Evolutionary conservation across 176 grass and related monocot genomes (phyloP).

Genomic region (Dendrocalamus sinicus): DNA sequence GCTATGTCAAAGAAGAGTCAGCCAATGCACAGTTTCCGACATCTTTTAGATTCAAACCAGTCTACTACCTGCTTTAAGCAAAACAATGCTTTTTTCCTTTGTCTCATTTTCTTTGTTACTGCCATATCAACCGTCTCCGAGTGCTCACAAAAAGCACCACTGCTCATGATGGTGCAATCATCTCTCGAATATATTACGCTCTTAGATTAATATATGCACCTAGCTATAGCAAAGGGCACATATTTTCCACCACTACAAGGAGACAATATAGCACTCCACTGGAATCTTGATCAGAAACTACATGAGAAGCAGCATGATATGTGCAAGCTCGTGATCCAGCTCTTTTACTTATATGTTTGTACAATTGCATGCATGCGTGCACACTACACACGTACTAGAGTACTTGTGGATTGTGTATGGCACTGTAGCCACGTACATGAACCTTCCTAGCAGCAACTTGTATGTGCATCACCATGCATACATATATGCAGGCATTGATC

Average conservation of each 20-base stretch:
- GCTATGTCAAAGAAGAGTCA: constrained; percentile 11
- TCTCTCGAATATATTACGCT: constrained; percentile 53
- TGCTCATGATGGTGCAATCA: constrained; percentile 66
- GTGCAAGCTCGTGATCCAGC: neutral
- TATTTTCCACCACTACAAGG: constrained; percentile 34
- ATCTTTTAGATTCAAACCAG: constrained; percentile 54
- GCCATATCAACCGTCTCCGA: constrained; percentile 67
- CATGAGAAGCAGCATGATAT: constrained; percentile 34
- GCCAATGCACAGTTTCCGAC: constrained; percentile 29
- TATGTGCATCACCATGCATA: constrained; percentile 3
- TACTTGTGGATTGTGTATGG: neutral
- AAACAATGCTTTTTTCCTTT: constrained; percentile 60
- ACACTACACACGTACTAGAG: neutral
- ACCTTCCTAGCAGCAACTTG: constrained; percentile 29
- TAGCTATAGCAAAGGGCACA: constrained; percentile 50
- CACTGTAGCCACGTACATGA: constrained; percentile 15
- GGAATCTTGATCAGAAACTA: constrained; percentile 45
- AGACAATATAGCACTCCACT: constrained; percentile 26
- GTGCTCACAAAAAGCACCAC: constrained; percentile 87
- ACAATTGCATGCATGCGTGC: neutral
- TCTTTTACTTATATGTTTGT: neutral
- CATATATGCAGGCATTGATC: constrained; percentile 38
- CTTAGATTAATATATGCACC: constrained; percentile 38
- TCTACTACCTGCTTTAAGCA: constrained; percentile 60
- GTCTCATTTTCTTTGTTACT: constrained; percentile 64